Evolutionary conservation across 371 early-diverging fungal species (phyloP), one percentile per base, ranked within the genome.

Genomic region (Chytridiales sp.): DNA sequence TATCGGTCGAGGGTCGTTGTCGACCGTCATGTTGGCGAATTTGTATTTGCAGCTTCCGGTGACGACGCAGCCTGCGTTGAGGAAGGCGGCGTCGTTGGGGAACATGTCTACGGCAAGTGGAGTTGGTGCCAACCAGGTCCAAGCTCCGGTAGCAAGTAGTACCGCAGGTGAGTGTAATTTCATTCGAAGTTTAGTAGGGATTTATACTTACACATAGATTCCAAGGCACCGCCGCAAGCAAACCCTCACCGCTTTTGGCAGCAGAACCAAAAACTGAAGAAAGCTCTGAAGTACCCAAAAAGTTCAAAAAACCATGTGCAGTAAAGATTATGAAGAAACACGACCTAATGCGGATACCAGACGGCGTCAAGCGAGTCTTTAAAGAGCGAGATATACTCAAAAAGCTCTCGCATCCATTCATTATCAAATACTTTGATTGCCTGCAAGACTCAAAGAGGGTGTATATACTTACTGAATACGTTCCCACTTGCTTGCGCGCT

Each of bases 391-490:
- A 54, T 30, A 40, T 54, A 22, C 24, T 54, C n/a, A 9, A 42
- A 15, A 31, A 21, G 22, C 22, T 38, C 8, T 8, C 8, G 5
- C 54, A 54, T 54, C 39, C 5, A 6, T 54, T 54, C 31, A 29
- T 54, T 17, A 24, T 54, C 8, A 22, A 35, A 31, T 54, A 41
- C 42, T 21, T 54, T 15, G 54, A 31, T 31, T 27, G 54, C 42
- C 47, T 43, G 22, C 57, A 56, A 26, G 57, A 56, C 35, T 6
- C 17, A n/a, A 19, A 26, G 32, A 29, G 30, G 13, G 9, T 56
- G 30, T 56, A 56, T 30, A 26, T 56, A 3, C 47, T 56, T 8
- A 56, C 47, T 44, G 57, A 29, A 35, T 56, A 22, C 34, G 44
- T 51, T 4, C 52, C 52, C 13, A 35, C 36, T 24, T 35, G 21